phyloP scores from a whole-genome alignment of 148 eudicot genomes.

The Fallopia convolvulus region DNA sequence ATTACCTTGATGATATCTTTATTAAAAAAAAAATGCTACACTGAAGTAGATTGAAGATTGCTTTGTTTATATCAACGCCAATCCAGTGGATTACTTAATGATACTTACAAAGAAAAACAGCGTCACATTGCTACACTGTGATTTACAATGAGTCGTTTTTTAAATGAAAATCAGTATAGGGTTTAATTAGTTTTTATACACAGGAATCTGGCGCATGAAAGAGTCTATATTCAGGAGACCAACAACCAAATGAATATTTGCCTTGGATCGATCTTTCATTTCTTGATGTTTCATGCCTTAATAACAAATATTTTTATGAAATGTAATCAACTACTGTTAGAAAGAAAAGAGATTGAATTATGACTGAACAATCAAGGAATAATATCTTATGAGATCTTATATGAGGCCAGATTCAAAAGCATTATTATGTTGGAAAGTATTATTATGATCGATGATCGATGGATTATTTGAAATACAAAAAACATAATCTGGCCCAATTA shows the following conservation, averaged over 20 bases:
- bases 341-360: neutral
- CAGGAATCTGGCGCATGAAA: neutral
- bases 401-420: neutral
- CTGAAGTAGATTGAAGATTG: too few relatives aligned
- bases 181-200: neutral
- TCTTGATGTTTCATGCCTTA: neutral
- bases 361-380: constrained; percentile 3
- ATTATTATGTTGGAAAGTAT: neutral
- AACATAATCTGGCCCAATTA: constrained; percentile 3
- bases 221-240: neutral
- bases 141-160: neutral
- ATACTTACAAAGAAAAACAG: neutral
- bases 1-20: too few relatives aligned
- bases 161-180: neutral
- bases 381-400: constrained; percentile 4
- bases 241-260: constrained; percentile 1
- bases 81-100: too few relatives aligned
- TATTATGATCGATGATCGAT: neutral
- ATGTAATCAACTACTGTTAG: neutral
- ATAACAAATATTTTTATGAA: neutral
- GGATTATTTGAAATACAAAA: neutral
- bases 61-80: too few relatives aligned
- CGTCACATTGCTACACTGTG: neutral
- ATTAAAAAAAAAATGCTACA: too few relatives aligned
- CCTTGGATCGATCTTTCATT: neutral